These are phyloP conservation scores for Pistacia integerrima DNA, from an alignment of 345 rosid genomes.

Conservation along the genomic window DNA sequence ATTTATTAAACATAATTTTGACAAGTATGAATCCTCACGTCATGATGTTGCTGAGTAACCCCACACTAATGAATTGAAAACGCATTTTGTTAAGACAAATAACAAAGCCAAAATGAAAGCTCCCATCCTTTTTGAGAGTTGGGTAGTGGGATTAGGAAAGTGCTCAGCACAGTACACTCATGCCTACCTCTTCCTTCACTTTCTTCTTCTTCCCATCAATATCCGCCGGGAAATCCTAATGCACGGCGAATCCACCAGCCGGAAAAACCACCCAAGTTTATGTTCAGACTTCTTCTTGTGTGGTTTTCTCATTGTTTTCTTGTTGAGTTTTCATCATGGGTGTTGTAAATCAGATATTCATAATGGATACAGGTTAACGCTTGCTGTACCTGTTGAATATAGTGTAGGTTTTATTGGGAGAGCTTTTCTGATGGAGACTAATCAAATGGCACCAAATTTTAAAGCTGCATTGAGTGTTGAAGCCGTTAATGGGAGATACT, in stretches of 20 bases:
- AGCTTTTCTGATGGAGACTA: conserved; percentile 63
- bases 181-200: conserved; percentile 30
- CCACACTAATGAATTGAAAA: conserved; percentile 21
- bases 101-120: conserved; percentile 4
- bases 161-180: conserved; percentile 14
- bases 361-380: conserved; percentile 48
- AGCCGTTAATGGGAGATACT: conserved; percentile 49
- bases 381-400: conserved; percentile 58
- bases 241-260: conserved; percentile 3
- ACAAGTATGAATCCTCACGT: conserved; percentile 14
- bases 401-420: conserved; percentile 54
- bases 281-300: conserved; percentile 20
- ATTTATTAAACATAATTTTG: background rate
- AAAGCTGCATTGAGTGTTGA: conserved; percentile 67
- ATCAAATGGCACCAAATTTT: conserved; percentile 46
- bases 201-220: conserved; percentile 16
- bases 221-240: conserved; percentile 15
- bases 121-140: conserved; percentile 29
- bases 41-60: conserved; percentile 27
- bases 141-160: conserved; percentile 29
- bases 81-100: conserved; percentile 21
- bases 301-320: conserved; percentile 24
- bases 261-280: background rate
- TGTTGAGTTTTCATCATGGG: conserved; percentile 22
- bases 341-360: conserved; percentile 52